Base-by-base conservation (phyloP, 2,329 filamentous ascomycete genomes). In the Blumeria graminis region DNA sequence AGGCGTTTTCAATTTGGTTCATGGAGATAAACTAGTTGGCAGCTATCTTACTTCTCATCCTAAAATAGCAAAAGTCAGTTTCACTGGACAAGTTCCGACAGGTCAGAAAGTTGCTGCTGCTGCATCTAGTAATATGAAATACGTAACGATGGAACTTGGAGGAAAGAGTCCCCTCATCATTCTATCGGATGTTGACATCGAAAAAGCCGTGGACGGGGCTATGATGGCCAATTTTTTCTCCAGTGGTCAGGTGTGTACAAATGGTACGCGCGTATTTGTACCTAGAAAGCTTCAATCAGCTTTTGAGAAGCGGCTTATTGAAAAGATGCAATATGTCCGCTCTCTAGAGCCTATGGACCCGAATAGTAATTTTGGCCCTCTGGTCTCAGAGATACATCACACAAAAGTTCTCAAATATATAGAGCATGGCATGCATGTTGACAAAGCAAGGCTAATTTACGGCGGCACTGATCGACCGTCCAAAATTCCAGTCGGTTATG, bases 221-320 rank as follows among this genome's bases (percentile, higher is more conserved):
- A 89, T 94, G 83, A 86, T 93, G 74, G 88, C 87, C 63, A 94
- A 94, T 69, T 94, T 94, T 71, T 94, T 85, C 74, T 88, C 83
- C 61, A 85, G 84, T 0, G 88, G 88, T 34, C 88, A 94, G 69
- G 87, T 94, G 55, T 94, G 88, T 75, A 94, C 88, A 55, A 94
- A 94, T 67, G 88, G 88, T 54, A 94, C 88, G 0, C 76, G 88
- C 10, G 87, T 94, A 36, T 94, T 94, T 66, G 76, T 94, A 2
- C 86, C 84, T 0, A 70, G 74, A 36, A 66, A 69, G 39, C 74
- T 87, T 67, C 80, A 88, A 65, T 57, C 70, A 13, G 72, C 71
- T 0, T 89, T 94, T 61, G 86, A 93, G 67, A 72, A 74, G 62
- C 70, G 71, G 0, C 70, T 94, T 1, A 65, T 88, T 1, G 75